Percentiles rank a stretch among this genome's conserved stretches.
These are phyloP conservation scores for Triangularia setosa DNA, from an alignment of 2,329 filamentous ascomycete genomes.

Conservation along the genomic window DNA sequence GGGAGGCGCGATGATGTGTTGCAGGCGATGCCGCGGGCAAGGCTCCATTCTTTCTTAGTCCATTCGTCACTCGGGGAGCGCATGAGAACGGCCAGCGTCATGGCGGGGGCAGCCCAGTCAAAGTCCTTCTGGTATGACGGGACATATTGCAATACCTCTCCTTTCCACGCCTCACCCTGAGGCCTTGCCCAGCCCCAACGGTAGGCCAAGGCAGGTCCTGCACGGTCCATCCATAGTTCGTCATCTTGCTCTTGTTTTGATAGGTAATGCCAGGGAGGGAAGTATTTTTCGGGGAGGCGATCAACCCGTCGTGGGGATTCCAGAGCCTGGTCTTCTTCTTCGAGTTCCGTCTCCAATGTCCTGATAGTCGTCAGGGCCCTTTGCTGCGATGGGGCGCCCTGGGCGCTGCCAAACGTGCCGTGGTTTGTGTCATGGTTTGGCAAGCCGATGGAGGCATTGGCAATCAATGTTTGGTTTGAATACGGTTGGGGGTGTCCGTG, in stretches of 20 bases:
- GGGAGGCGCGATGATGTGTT: slow-evolving; percentile 17
- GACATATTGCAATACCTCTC: neutral
- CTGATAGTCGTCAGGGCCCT: neutral
- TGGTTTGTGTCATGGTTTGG: neutral
- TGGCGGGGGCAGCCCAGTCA: slow-evolving; percentile 16
- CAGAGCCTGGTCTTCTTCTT: neutral
- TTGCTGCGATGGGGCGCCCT: neutral
- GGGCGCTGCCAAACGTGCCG: neutral
- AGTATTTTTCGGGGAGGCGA: neutral
- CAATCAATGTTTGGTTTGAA: neutral
- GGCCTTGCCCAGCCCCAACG: slow-evolving; percentile 9
- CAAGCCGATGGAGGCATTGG: neutral
- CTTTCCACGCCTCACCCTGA: neutral
- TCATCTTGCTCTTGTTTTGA: slow-evolving; percentile 13
- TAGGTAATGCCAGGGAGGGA: neutral
- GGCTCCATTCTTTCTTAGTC: slow-evolving; percentile 11
- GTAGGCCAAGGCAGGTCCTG: neutral
- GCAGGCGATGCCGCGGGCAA: slow-evolving; percentile 16
- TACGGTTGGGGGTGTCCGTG: neutral
- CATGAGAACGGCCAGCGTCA: slow-evolving; percentile 15
- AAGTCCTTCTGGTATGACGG: slow-evolving; percentile 7
- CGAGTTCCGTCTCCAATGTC: neutral
- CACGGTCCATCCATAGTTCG: slow-evolving; percentile 15
- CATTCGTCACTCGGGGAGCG: slow-evolving; percentile 11
- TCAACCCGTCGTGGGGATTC: neutral